Percentiles rank a stretch among this genome's conserved stretches.
Evolutionary conservation across 345 rosid species (phyloP).

Genomic region (Heritiera littoralis): DNA sequence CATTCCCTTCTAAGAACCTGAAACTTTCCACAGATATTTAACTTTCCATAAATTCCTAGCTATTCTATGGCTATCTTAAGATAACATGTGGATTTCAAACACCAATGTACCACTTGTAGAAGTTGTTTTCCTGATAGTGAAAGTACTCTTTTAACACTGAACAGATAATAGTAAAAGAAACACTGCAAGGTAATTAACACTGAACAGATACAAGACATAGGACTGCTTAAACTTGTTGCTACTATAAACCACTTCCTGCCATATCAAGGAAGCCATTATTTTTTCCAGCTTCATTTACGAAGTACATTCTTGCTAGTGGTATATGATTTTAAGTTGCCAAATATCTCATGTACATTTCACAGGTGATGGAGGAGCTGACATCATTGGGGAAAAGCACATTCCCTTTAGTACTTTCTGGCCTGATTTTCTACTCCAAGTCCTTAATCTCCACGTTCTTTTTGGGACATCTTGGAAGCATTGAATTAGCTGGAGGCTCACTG

Average conservation of each 20-base stretch:
- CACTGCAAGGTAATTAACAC: background rate
- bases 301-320: background rate
- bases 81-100: background rate
- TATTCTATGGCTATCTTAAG: background rate
- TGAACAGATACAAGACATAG: background rate
- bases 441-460: slow-evolving; percentile 37
- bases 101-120: background rate
- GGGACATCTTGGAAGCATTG: slow-evolving; percentile 33
- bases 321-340: slow-evolving; percentile 8
- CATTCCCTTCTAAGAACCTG: background rate
- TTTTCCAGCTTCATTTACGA: slow-evolving; percentile 6
- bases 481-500: slow-evolving; percentile 38
- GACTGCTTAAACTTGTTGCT: background rate
- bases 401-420: slow-evolving; percentile 23
- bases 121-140: background rate
- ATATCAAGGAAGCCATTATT: slow-evolving; percentile 8
- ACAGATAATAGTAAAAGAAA: background rate
- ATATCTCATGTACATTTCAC: slow-evolving; percentile 16
- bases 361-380: slow-evolving; percentile 30
- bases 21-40: background rate
- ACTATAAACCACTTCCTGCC: background rate
- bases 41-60: background rate
- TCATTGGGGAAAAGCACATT: slow-evolving; percentile 29
- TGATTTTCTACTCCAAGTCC: slow-evolving; percentile 31
- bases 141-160: background rate